Evolutionary conservation across 1,139 yeast genomes (phyloP).

Genomic region (Blastobotrys elegans): DNA sequence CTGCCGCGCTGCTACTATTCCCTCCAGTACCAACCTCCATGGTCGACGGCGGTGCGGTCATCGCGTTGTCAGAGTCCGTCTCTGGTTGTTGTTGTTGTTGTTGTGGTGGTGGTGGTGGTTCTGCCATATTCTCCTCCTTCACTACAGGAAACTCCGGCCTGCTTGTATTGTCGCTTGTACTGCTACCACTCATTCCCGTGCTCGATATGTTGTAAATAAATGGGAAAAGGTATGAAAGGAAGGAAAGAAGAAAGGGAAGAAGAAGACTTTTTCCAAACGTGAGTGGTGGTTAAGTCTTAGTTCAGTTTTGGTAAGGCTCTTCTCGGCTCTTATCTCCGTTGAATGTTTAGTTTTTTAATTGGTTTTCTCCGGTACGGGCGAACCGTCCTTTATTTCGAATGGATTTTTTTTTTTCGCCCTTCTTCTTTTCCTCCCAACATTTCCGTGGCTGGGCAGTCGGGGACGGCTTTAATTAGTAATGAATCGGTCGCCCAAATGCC

Average conservation of each 20-base stretch:
- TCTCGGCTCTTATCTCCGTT: too few relatives aligned
- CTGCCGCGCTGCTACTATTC: too few relatives aligned
- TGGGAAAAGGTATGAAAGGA: not conserved
- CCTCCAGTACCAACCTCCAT: not conserved
- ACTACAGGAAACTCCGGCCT: too few relatives aligned
- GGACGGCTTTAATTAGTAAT: too few relatives aligned
- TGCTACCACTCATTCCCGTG: not conserved
- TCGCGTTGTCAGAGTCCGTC: not conserved
- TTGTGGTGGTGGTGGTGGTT: not conserved
- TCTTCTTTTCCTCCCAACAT: not conserved
- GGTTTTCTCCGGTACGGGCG: too few relatives aligned
- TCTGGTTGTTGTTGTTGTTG: not conserved
- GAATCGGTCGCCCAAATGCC: too few relatives aligned
- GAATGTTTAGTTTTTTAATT: too few relatives aligned
- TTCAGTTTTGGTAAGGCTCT: too few relatives aligned
- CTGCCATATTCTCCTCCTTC: too few relatives aligned
- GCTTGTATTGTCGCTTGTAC: not conserved
- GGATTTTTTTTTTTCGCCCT: not conserved
- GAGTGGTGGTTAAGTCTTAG: too few relatives aligned
- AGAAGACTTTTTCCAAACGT: too few relatives aligned
- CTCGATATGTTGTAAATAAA: not conserved
- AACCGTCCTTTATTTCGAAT: not conserved
- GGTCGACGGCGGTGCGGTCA: not conserved
- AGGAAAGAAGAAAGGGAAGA: not conserved
- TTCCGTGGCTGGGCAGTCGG: too few relatives aligned